phyloP scores from a whole-genome alignment of 2,329 filamentous ascomycete species.

The Aspergillus piperis region DNA sequence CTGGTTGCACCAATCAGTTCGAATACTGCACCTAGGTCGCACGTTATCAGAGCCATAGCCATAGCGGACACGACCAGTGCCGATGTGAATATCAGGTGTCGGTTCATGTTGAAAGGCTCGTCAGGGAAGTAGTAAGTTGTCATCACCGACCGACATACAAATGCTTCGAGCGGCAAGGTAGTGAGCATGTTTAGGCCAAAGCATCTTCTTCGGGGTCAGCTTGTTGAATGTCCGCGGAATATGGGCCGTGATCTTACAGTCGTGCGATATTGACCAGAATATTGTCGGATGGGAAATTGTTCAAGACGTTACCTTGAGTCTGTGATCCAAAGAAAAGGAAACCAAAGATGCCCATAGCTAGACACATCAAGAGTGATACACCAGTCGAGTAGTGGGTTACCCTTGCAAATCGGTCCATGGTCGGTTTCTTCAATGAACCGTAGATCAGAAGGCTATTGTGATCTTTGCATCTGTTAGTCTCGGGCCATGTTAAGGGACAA shows the following conservation, averaged over 20 bases:
- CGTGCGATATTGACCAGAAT: conserved; percentile 92
- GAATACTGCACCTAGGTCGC: conserved; percentile 91
- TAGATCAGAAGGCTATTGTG: conserved; percentile 98
- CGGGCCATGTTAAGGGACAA: background rate
- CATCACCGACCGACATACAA: conserved; percentile 97
- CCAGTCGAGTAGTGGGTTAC: conserved; percentile 93
- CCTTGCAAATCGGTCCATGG: conserved; percentile 87
- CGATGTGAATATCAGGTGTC: conserved; percentile 85
- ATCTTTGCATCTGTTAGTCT: conserved; percentile 50
- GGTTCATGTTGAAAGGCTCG: conserved; percentile 76
- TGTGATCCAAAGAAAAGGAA: conserved; percentile 92
- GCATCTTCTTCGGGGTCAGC: conserved; percentile 54
- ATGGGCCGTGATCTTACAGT: conserved; percentile 52
- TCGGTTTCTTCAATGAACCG: conserved; percentile 88
- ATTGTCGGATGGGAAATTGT: conserved; percentile 93
- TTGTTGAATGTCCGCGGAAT: background rate
- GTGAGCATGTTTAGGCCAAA: conserved; percentile 99
- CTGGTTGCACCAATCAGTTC: conserved; percentile 95
- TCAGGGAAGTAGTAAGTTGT: conserved; percentile 75
- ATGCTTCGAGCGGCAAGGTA: conserved; percentile 91
- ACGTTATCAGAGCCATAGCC: conserved; percentile 77
- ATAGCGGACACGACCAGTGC: conserved; percentile 78
- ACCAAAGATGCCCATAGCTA: conserved; percentile 82
- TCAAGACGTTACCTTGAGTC: conserved; percentile 93
- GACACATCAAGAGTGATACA: conserved; percentile 87